phyloP scores from a whole-genome alignment of 495 filamentous ascomycete species.

The Mycothermus thermophilus region DNA sequence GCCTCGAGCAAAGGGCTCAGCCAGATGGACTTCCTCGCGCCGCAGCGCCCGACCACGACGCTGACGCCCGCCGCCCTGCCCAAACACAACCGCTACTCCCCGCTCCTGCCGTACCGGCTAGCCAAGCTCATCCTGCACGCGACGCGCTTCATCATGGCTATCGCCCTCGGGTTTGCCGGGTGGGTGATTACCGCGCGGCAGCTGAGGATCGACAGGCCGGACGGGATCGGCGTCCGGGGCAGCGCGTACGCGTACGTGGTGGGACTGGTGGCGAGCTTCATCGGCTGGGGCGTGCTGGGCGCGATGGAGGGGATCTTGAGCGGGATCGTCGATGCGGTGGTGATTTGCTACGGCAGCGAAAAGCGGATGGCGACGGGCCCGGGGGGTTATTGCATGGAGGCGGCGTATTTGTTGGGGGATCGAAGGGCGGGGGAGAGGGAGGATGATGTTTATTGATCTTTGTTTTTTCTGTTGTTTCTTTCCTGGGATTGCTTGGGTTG shows the following conservation, averaged over 20 bases:
- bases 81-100: slow-evolving; percentile 31
- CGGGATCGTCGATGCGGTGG: slow-evolving; percentile 79
- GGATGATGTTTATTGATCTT: slow-evolving; percentile 20
- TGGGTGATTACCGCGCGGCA: slow-evolving; percentile 88
- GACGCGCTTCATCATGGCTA: slow-evolving; percentile 75
- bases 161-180: slow-evolving; percentile 82
- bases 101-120: slow-evolving; percentile 58
- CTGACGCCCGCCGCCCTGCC: slow-evolving; percentile 45
- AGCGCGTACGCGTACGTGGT: slow-evolving; percentile 93
- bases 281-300: slow-evolving; percentile 92
- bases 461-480: slow-evolving; percentile 4
- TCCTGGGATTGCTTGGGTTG: no score
- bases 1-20: slow-evolving; percentile 61
- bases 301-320: slow-evolving; percentile 87
- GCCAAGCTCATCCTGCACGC: slow-evolving; percentile 87
- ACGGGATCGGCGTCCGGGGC: slow-evolving; percentile 41
- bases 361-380: slow-evolving; percentile 48
- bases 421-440: slow-evolving; percentile 18
- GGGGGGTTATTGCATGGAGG: slow-evolving; percentile 79
- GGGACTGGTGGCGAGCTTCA: slow-evolving; percentile 76
- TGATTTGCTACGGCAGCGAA: slow-evolving; percentile 91
- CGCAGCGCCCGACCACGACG: slow-evolving; percentile 44
- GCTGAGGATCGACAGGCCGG: slow-evolving; percentile 38
- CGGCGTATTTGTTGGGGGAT: slow-evolving; percentile 67
- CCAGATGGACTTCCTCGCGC: slow-evolving; percentile 60